These are phyloP conservation scores for Obelidium mucronatum DNA, from an alignment of 192 early-diverging fungal species.

Conservation along the genomic window DNA sequence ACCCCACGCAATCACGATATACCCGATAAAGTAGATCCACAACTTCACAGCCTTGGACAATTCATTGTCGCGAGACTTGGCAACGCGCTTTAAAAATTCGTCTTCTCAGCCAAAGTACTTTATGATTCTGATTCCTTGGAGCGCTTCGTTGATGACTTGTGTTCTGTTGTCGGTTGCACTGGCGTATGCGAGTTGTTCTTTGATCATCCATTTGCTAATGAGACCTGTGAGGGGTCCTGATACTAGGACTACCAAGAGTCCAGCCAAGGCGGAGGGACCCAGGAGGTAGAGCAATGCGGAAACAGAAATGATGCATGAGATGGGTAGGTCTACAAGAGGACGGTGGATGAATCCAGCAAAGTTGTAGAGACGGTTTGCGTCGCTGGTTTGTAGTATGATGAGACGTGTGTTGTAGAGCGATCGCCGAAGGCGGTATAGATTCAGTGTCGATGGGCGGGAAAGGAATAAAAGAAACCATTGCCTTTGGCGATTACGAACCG, in stretches of 20 bases:
- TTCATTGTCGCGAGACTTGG: slow-evolving; percentile 38
- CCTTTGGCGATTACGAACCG: too few relatives aligned
- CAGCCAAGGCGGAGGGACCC: slow-evolving; percentile 82
- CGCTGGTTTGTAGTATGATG: slow-evolving; percentile 19
- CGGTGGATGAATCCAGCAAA: slow-evolving; percentile 41
- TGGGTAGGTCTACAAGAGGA: slow-evolving; percentile 34
- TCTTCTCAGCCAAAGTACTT: slow-evolving; percentile 77
- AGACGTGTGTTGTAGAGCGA: too few relatives aligned
- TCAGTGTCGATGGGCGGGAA: too few relatives aligned
- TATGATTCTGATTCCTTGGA: slow-evolving; percentile 92
- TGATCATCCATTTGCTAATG: slow-evolving; percentile 40
- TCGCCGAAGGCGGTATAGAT: too few relatives aligned
- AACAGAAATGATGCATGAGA: slow-evolving; percentile 59
- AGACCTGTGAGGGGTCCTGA: slow-evolving; percentile 36
- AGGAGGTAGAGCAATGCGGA: slow-evolving; percentile 77
- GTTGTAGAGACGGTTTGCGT: slow-evolving; percentile 48
- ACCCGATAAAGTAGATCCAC: slow-evolving; percentile 23
- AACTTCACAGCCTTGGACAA: slow-evolving; percentile 6
- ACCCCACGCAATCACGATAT: slow-evolving; percentile 23
- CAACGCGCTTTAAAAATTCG: slow-evolving; percentile 42
- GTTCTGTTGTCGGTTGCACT: slow-evolving; percentile 76
- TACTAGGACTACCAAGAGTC: slow-evolving; percentile 70
- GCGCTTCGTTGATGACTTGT: slow-evolving; percentile 84
- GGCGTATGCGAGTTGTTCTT: slow-evolving; percentile 67
- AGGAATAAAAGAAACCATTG: too few relatives aligned